A percentile compares a stretch with the other conserved stretches of the same genome.
These are phyloP conservation scores for Colletotrichum tropicicola DNA, from an alignment of 2,329 filamentous ascomycete species.

Conservation along the genomic window DNA sequence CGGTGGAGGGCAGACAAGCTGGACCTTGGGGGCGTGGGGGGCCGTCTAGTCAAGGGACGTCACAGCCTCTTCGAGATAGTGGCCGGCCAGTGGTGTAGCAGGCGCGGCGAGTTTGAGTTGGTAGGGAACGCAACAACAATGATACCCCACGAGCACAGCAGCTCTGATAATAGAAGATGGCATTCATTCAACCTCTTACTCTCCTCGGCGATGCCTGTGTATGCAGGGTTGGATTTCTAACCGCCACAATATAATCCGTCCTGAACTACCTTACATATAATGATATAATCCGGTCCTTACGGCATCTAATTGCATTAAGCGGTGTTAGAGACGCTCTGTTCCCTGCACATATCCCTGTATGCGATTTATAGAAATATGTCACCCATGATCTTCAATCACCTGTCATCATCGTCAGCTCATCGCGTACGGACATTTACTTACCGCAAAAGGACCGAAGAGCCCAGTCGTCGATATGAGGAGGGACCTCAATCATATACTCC, in stretches of 20 bases:
- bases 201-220: too few species aligned
- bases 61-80: too few species aligned
- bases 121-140: background rate
- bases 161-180: too few species aligned
- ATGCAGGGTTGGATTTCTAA: too few species aligned
- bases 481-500: background rate
- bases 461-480: constrained; percentile 6
- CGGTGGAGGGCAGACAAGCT: constrained; percentile 54
- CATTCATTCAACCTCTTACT: background rate
- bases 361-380: background rate
- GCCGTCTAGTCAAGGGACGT: constrained; percentile 47
- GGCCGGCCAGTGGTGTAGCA: background rate
- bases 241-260: too few species aligned
- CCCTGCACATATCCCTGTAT: constrained; percentile 17
- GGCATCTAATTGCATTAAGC: constrained; percentile 8
- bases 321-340: background rate
- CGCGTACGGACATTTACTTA: background rate
- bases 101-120: background rate
- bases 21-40: constrained; percentile 72
- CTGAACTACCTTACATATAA: too few species aligned
- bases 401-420: background rate
- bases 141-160: constrained; percentile 19
- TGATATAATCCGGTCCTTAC: too few species aligned
- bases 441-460: background rate
- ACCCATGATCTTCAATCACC: background rate